phyloP scores from a whole-genome alignment of 2,329 filamentous ascomycete genomes.

The Seiridium unicorne region DNA sequence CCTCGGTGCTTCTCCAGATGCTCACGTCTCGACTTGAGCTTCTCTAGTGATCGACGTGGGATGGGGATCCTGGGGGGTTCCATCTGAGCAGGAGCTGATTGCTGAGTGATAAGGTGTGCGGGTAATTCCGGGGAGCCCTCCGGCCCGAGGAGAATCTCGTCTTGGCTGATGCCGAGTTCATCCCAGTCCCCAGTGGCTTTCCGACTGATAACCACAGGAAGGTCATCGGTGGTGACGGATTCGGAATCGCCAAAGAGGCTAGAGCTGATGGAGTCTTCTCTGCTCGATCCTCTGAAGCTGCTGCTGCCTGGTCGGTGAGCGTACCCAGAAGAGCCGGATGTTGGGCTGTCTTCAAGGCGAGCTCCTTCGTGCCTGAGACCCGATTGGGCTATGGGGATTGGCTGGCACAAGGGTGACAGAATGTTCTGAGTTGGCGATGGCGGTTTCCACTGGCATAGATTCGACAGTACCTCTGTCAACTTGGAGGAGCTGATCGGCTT shows the following conservation, averaged over 20 bases:
- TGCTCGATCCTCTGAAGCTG: slow-evolving; percentile 75
- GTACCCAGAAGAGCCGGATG: slow-evolving; percentile 72
- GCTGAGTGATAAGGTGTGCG: slow-evolving; percentile 56
- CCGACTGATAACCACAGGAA: slow-evolving; percentile 72
- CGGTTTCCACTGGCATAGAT: slow-evolving; percentile 91
- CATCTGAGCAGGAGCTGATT: slow-evolving; percentile 64
- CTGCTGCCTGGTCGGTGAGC: slow-evolving; percentile 63
- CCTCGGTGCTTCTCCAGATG: slow-evolving; percentile 69
- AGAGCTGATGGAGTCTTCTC: slow-evolving; percentile 85
- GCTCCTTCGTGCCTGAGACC: slow-evolving; percentile 63
- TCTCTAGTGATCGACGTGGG: slow-evolving; percentile 67
- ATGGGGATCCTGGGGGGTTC: slow-evolving; percentile 45
- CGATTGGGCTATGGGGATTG: slow-evolving; percentile 64
- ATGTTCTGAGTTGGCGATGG: slow-evolving; percentile 51
- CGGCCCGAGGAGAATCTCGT: slow-evolving; percentile 39
- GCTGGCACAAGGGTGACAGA: slow-evolving; percentile 50
- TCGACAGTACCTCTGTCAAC: slow-evolving; percentile 81
- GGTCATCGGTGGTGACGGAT: slow-evolving; percentile 73
- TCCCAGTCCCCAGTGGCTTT: slow-evolving; percentile 77
- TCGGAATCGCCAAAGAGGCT: slow-evolving; percentile 87
- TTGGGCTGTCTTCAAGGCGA: slow-evolving; percentile 77
- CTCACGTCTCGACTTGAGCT: slow-evolving; percentile 71
- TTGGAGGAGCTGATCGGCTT: slow-evolving; percentile 95
- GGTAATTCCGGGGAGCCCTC: slow-evolving; percentile 40
- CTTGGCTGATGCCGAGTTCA: slow-evolving; percentile 75